A percentile compares a stretch with the other conserved stretches of the same genome.
Conservation (phyloP, 75 land plant genomes). For the Picea glauca region DNA sequence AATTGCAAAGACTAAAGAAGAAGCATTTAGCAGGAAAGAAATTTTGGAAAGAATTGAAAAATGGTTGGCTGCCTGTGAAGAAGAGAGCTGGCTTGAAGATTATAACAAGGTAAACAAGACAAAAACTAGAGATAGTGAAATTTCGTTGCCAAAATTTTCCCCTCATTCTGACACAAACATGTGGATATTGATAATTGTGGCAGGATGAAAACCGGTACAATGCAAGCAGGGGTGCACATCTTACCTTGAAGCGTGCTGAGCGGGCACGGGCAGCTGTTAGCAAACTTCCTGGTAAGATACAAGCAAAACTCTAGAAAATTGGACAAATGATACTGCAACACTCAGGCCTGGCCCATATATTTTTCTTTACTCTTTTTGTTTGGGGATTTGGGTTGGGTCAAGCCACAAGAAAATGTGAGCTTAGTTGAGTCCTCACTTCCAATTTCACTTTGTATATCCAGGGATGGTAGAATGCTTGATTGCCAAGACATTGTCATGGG, state of each 20-base stretch:
- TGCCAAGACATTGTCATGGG: constrained; percentile 63
- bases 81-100: constrained; percentile 89
- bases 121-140: background rate
- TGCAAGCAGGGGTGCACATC: constrained; percentile 88
- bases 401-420: background rate
- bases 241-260: constrained; percentile 86
- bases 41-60: constrained; percentile 86
- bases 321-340: background rate
- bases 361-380: background rate
- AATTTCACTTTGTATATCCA: constrained; percentile 14
- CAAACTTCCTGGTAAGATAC: constrained; percentile 70
- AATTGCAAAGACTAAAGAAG: constrained; percentile 66
- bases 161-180: background rate
- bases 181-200: background rate
- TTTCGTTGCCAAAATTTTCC: background rate
- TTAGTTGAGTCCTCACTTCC: background rate
- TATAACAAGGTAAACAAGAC: constrained; percentile 63
- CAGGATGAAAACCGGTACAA: constrained; percentile 89
- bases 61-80: constrained; percentile 85
- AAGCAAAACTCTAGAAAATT: background rate
- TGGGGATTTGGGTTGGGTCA: background rate
- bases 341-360: background rate
- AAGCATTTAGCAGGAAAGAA: constrained; percentile 84
- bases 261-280: constrained; percentile 69
- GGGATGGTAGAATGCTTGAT: constrained; percentile 64